Evolutionary conservation across 306 rosid genomes (phyloP).

Genomic region (Cyclanthera cordifolia): DNA sequence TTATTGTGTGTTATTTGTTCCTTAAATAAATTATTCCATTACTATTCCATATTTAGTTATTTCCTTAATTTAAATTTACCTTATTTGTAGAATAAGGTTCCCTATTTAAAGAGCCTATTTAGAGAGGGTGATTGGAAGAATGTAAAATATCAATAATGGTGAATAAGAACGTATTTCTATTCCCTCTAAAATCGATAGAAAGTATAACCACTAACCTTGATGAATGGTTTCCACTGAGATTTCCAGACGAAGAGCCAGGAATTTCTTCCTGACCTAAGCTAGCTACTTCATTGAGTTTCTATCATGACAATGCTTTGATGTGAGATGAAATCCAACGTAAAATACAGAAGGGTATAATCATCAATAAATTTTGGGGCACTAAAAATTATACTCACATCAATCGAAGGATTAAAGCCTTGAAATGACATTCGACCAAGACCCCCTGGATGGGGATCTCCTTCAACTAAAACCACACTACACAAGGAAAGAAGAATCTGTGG

Average conservation of each 20-base stretch:
- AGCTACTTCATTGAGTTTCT: constrained; percentile 68
- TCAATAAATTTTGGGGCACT: constrained; percentile 13
- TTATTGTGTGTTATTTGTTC: no score
- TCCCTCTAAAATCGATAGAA: no score
- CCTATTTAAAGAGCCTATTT: no score
- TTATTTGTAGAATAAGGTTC: no score
- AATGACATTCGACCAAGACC: constrained; percentile 78
- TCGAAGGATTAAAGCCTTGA: constrained; percentile 65
- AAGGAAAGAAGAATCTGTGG: no score
- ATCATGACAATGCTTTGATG: constrained; percentile 25
- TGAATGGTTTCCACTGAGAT: constrained; percentile 33
- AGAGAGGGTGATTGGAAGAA: no score
- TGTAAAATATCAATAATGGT: no score
- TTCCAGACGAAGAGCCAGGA: constrained; percentile 27
- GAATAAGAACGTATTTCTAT: no score
- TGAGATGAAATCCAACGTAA: constrained; percentile 17
- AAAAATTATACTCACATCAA: constrained; percentile 72
- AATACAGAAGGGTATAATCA: constrained; percentile 6
- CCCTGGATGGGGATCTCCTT: constrained; percentile 91
- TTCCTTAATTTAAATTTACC: no score
- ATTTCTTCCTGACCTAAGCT: constrained; percentile 31
- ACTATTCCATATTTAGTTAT: no score
- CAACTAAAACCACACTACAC: constrained; percentile 64
- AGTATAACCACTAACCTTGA: constrained; percentile 35
- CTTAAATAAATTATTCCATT: no score